These are phyloP conservation scores for Aspergillus viridinutans DNA, from an alignment of 2,329 filamentous ascomycete species.

Conservation along the genomic window DNA sequence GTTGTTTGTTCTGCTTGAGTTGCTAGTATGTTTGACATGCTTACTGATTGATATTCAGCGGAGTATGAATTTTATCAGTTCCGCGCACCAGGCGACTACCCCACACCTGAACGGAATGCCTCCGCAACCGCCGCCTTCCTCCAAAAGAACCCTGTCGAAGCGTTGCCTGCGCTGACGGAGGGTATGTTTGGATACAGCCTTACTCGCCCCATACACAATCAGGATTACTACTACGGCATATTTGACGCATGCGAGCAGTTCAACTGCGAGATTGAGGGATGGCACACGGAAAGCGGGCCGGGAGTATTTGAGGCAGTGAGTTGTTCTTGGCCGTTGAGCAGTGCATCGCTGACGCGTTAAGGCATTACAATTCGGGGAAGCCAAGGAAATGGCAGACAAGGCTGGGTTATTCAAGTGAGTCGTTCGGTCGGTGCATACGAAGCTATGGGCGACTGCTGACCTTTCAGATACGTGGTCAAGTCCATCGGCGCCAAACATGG, in stretches of 20 bases:
- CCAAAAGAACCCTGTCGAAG: constrained; percentile 64
- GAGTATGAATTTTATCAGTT: constrained; percentile 97
- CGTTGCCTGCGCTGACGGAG: constrained; percentile 77
- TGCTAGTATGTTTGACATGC: background rate
- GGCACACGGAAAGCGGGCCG: constrained; percentile 92
- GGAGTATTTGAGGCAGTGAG: constrained; percentile 87
- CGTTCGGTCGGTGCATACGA: background rate
- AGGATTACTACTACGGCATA: constrained; percentile 86
- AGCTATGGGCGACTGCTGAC: constrained; percentile 6
- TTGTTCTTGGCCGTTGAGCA: constrained; percentile 5
- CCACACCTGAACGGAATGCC: constrained; percentile 54
- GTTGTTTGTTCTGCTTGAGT: constrained; percentile 24
- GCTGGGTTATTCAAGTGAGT: constrained; percentile 82
- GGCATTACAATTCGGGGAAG: constrained; percentile 84
- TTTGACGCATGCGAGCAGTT: constrained; percentile 77
- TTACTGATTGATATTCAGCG: constrained; percentile 49
- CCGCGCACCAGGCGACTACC: constrained; percentile 55
- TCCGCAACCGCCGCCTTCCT: constrained; percentile 72
- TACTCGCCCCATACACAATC: constrained; percentile 80
- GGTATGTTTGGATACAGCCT: constrained; percentile 96
- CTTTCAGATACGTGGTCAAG: constrained; percentile 71
- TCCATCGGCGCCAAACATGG: constrained; percentile 80
- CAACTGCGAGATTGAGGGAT: constrained; percentile 79
- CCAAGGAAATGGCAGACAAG: constrained; percentile 84
- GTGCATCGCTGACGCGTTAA: constrained; percentile 23